These are phyloP conservation scores for Paecilomyces variotii DNA, from an alignment of 2,329 filamentous ascomycete genomes.

Conservation along the genomic window DNA sequence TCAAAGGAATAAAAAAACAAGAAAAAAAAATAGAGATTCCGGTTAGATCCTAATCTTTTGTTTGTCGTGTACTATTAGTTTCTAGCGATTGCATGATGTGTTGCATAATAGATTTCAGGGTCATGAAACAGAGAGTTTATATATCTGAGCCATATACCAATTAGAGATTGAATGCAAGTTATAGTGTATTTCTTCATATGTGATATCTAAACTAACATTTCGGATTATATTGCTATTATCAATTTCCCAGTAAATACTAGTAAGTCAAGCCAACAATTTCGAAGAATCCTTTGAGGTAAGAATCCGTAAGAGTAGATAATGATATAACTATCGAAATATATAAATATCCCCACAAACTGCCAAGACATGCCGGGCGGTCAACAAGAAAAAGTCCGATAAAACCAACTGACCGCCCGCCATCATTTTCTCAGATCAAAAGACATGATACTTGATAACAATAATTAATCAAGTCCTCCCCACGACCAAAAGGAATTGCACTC, in stretches of 20 bases:
- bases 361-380: neutral
- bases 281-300: too few relatives aligned
- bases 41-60: neutral
- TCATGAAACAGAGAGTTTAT: neutral
- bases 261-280: neutral
- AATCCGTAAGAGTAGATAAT: too few relatives aligned
- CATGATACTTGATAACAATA: too few relatives aligned
- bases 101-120: neutral
- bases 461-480: neutral
- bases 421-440: neutral
- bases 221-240: too few relatives aligned
- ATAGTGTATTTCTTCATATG: too few relatives aligned
- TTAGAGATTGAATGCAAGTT: neutral
- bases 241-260: too few relatives aligned
- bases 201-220: too few relatives aligned
- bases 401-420: neutral
- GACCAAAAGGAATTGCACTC: neutral
- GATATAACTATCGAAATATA: too few relatives aligned
- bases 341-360: too few relatives aligned
- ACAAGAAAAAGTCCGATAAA: neutral
- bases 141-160: neutral
- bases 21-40: neutral
- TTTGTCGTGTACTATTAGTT: neutral
- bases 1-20: neutral
- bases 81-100: neutral